These are phyloP conservation scores for Hypholoma sublateritium DNA, from an alignment of 768 basidiomycete genomes.

Conservation along the genomic window DNA sequence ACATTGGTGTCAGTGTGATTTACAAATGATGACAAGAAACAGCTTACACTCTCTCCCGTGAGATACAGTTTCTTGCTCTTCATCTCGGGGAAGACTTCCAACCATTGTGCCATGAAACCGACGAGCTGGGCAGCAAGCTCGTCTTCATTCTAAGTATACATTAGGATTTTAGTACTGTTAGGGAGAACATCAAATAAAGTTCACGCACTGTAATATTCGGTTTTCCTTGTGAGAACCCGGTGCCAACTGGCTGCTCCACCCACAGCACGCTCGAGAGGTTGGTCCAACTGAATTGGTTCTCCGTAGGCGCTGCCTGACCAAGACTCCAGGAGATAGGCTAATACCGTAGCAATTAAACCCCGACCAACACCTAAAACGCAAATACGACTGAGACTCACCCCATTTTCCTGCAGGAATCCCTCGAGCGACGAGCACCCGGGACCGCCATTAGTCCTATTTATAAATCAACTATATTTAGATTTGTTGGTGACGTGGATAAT, in stretches of 20 bases:
- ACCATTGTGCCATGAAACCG: constrained; percentile 74
- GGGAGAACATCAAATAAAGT: background rate
- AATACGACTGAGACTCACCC: constrained; percentile 46
- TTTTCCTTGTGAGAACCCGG: constrained; percentile 71
- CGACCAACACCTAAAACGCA: background rate
- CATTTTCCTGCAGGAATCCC: constrained; percentile 73
- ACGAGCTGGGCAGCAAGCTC: constrained; percentile 48
- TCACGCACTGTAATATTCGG: constrained; percentile 57
- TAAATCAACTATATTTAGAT: constrained; percentile 3
- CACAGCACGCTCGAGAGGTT: constrained; percentile 74
- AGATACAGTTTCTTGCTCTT: constrained; percentile 73
- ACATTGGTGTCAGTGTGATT: background rate
- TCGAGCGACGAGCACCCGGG: constrained; percentile 77
- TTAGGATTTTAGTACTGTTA: background rate
- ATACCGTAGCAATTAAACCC: background rate
- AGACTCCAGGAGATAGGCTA: constrained; percentile 69
- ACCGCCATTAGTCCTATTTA: constrained; percentile 73
- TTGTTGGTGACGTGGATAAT: background rate
- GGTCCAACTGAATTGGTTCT: constrained; percentile 75
- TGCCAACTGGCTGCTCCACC: constrained; percentile 81
- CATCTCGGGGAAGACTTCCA: constrained; percentile 71
- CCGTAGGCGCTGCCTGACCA: constrained; percentile 63
- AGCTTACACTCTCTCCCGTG: constrained; percentile 72
- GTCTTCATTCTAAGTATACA: constrained; percentile 40
- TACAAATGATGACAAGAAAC: background rate